Base-by-base conservation (phyloP, 495 filamentous ascomycete species). In the Pyrenula massariospora region DNA sequence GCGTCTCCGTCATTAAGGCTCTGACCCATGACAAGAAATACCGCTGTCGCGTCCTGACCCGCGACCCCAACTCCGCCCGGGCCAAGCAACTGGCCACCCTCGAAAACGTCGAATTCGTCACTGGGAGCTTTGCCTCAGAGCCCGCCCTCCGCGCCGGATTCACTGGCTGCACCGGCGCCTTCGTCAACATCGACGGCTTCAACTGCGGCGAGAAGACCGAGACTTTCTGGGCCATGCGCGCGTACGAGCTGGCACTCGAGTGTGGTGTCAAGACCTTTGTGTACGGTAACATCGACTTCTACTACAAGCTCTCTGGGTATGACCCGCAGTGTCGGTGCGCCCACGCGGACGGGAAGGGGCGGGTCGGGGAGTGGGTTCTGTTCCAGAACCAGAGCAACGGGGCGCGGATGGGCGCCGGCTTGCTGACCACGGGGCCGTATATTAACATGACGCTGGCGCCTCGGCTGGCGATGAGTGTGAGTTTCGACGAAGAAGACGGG, bases 271-370 rank as follows among this genome's bases (percentile, higher is more conserved):
- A 74, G 62, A 72, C 77, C 62, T 84, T 74, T 63, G 65, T 84
- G 1, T 79, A 73, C 31, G 75, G 73, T 0, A 74, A 70, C 54
- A 62, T 78, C 5, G 76, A 80, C 48, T 80, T 71, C 52, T 61
- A 56, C 0, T 68, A 67, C 54, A 76, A 77, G 65, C 70, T 74
- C 58, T 61, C 67, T 51, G 73, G 71, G 1, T 79, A 70, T 56
- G 61, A 75, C 25, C 65, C 72, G 8, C 63, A 72, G 55, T 78
- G 72, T 57, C 69, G 74, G 12, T 62, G 62, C 1, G 79, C 77
- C 0, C 79, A 82, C 66, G 74, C 75, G 55, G 77, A 82, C 60
- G 78, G 69, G 1, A 83, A 83, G 62, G 78, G 77, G 0, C 69
- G 76, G n/a, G 65, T 82, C 22, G 69, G 60, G 15, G 73, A 81